Conservation (phyloP, 2,329 filamentous ascomycete species). For the Trichoderma arundinaceum region DNA sequence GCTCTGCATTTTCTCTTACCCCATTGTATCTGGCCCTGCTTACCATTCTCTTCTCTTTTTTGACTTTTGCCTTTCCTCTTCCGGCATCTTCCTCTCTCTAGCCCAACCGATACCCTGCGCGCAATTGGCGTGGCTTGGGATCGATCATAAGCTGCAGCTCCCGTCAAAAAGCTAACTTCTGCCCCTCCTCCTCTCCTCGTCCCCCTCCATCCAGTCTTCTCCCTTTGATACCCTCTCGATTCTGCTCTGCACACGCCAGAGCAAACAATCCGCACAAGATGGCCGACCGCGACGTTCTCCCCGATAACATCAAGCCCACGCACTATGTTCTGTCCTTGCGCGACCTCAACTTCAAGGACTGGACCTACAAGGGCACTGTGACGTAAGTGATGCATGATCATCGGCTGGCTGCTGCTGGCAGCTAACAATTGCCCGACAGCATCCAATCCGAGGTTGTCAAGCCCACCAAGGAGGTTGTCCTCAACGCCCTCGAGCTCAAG, state of each 20-base stretch:
- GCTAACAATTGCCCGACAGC: constrained; percentile 59
- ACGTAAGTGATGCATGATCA: constrained; percentile 46
- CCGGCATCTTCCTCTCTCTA: not conserved
- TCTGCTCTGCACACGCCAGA: constrained; percentile 47
- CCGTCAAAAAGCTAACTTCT: constrained; percentile 17
- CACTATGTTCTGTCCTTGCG: constrained; percentile 86
- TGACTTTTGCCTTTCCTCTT: not conserved
- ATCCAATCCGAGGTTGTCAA: constrained; percentile 77
- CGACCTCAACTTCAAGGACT: constrained; percentile 75
- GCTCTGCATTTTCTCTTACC: not conserved
- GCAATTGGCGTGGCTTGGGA: too few species aligned
- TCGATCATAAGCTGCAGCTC: not conserved
- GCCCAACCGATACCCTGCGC: too few species aligned
- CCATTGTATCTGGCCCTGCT: not conserved
- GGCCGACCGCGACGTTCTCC: constrained; percentile 67
- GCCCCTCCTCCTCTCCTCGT: constrained; percentile 2
- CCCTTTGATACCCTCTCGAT: constrained; percentile 39
- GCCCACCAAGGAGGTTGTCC: constrained; percentile 74
- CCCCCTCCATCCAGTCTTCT: constrained; percentile 35
- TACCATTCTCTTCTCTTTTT: not conserved
- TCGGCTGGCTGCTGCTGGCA: too few species aligned
- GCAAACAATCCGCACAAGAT: constrained; percentile 49
- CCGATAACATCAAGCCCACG: constrained; percentile 72
- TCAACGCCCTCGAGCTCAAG: constrained; percentile 87
- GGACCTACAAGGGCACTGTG: constrained; percentile 84